phyloP scores from a whole-genome alignment of 441 rosid species.

The Erysimum pusillum region DNA sequence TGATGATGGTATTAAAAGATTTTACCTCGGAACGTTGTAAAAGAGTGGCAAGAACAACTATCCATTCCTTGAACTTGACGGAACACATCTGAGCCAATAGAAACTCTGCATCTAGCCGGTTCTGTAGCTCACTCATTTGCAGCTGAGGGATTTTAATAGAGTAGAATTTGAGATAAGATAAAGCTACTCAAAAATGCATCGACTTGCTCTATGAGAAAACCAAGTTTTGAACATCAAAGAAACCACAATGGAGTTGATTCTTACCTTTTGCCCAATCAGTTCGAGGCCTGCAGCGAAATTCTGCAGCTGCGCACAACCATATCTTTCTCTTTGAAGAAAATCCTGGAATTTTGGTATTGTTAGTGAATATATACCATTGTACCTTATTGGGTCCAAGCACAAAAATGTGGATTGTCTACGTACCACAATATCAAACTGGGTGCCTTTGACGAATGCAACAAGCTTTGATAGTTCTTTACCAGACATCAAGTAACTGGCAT shows the following conservation, averaged over 20 bases:
- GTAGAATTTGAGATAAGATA: not conserved
- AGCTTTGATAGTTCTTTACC: constrained; percentile 99
- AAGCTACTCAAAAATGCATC: not conserved
- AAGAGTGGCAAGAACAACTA: constrained; percentile 96
- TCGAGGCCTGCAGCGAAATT: constrained; percentile 94
- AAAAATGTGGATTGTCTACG: constrained; percentile 43
- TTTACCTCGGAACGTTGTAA: constrained; percentile 89
- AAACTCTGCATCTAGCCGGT: constrained; percentile 95
- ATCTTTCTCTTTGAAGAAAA: constrained; percentile 93
- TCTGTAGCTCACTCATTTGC: constrained; percentile 93
- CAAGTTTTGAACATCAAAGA: too few species aligned
- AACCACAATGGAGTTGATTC: too few species aligned
- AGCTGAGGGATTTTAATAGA: constrained; percentile 60
- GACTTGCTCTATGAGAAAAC: too few species aligned
- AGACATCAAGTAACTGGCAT: constrained; percentile 97
- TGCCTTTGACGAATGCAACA: constrained; percentile 98
- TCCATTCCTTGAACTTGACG: constrained; percentile 98
- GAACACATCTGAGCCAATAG: constrained; percentile 99
- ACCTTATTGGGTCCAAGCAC: constrained; percentile 33
- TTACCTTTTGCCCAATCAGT: constrained; percentile 88
- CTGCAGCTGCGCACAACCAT: constrained; percentile 88
- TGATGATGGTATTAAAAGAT: constrained; percentile 6
- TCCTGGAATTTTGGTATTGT: constrained; percentile 63
- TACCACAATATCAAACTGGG: constrained; percentile 99
- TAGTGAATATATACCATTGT: constrained; percentile 33